These are phyloP conservation scores for Cucumis hystrix DNA, from an alignment of 306 rosid genomes.

Conservation along the genomic window DNA sequence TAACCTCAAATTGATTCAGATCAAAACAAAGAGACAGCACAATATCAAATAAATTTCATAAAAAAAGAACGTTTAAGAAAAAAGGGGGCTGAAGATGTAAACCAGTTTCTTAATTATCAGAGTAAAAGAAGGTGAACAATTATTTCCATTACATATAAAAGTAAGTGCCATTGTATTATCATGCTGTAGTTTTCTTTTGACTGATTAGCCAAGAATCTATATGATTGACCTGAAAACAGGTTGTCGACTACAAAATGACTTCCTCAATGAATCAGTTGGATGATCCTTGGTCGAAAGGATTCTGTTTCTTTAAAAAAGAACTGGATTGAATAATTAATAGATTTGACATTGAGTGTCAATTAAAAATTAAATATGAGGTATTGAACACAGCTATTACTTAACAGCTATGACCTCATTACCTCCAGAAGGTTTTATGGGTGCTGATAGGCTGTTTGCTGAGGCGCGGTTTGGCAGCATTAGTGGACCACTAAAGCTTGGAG, in stretches of 20 bases:
- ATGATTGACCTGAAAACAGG: not conserved
- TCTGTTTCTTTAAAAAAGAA: not conserved
- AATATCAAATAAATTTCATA: not conserved
- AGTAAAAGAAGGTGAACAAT: not conserved
- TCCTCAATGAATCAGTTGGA: not conserved
- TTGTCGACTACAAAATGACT: not conserved
- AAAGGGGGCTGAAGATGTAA: not conserved
- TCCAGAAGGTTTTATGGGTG: conserved; percentile 96
- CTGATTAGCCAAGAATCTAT: not conserved
- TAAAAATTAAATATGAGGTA: not conserved
- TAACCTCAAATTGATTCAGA: not conserved
- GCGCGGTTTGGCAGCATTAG: conserved; percentile 97
- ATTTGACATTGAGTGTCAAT: not conserved
- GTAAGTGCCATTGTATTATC: not conserved
- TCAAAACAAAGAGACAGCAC: not conserved
- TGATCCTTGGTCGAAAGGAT: not conserved
- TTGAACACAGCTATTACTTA: not conserved
- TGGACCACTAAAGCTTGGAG: conserved; percentile 96
- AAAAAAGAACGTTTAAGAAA: not conserved
- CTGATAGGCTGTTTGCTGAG: conserved; percentile 98
- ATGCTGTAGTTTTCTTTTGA: not conserved
- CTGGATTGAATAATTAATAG: not conserved
- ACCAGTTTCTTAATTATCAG: not conserved
- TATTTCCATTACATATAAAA: not conserved
- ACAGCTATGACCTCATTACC: conserved; percentile 34